Conservation (phyloP, 306 rosid species). For the Rosa persica region DNA sequence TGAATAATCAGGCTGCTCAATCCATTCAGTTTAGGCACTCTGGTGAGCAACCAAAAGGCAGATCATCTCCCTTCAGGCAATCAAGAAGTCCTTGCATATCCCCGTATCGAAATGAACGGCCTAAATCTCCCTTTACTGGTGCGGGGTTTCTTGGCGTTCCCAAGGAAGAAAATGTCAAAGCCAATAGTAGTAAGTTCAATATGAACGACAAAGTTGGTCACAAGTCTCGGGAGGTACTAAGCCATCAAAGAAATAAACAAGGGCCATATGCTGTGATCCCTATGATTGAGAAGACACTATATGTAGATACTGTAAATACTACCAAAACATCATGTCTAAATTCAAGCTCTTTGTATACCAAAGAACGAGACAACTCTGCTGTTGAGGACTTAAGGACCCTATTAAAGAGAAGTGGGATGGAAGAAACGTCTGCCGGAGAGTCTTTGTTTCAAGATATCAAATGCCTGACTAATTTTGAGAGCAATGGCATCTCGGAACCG, state of each 20-base stretch:
- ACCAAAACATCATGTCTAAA: constrained; percentile 35
- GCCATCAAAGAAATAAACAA: constrained; percentile 37
- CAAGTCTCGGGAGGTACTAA: constrained; percentile 34
- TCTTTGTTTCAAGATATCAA: constrained; percentile 39
- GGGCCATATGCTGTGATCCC: constrained; percentile 41
- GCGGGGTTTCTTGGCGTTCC: constrained; percentile 46
- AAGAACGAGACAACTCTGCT: constrained; percentile 28
- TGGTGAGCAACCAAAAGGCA: constrained; percentile 56
- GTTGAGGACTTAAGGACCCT: constrained; percentile 26
- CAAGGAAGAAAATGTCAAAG: constrained; percentile 45
- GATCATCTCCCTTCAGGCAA: constrained; percentile 68
- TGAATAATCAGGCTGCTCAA: constrained; percentile 47
- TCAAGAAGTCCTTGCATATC: constrained; percentile 63
- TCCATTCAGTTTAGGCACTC: constrained; percentile 53
- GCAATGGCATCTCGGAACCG: constrained; percentile 31
- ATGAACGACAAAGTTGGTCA: constrained; percentile 32
- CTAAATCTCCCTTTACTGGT: constrained; percentile 54
- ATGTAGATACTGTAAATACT: constrained; percentile 63
- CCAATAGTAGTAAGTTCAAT: constrained; percentile 35
- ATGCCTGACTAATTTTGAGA: constrained; percentile 38
- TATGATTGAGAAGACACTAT: constrained; percentile 68
- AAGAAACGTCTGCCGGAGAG: constrained; percentile 33
- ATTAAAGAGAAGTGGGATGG: constrained; percentile 29
- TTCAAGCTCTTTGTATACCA: constrained; percentile 34
- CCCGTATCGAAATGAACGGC: constrained; percentile 53